phyloP scores from a whole-genome alignment of 257 asterid genomes.

The Dorcoceras hygrometricum region DNA sequence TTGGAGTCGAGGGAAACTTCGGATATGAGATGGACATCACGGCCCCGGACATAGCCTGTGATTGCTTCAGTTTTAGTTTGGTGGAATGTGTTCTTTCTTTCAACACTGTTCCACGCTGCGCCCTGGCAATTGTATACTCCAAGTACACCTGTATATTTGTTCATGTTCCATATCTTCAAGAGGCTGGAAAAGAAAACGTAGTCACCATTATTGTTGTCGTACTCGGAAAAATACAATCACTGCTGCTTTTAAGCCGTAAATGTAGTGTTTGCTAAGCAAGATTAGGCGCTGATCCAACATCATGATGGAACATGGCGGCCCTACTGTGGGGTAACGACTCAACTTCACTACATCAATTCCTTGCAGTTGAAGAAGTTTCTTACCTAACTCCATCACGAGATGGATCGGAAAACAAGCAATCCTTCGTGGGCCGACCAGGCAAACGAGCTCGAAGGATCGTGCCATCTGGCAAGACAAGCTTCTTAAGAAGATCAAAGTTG shows the following conservation, averaged over 20 bases:
- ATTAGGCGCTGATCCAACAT: not conserved
- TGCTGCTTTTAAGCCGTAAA: no score
- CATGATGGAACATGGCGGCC: not conserved
- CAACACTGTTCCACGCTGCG: slow-evolving; percentile 74
- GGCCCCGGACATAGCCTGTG: slow-evolving; percentile 59
- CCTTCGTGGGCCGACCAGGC: slow-evolving; percentile 92
- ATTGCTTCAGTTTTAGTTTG: slow-evolving; percentile 50
- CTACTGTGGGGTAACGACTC: not conserved
- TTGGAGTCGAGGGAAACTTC: slow-evolving; percentile 48
- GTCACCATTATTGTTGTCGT: not conserved
- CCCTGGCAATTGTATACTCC: slow-evolving; percentile 95
- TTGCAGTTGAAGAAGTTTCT: not conserved
- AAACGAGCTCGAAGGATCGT: slow-evolving; percentile 77
- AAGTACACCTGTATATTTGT: slow-evolving; percentile 69
- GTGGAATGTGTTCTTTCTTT: slow-evolving; percentile 78
- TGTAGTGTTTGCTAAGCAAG: no score
- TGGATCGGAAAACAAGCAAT: slow-evolving; percentile 84
- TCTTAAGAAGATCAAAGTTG: slow-evolving; percentile 71
- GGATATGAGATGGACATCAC: slow-evolving; percentile 66
- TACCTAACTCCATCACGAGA: slow-evolving; percentile 91
- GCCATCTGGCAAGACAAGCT: slow-evolving; percentile 83
- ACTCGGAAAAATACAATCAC: no score
- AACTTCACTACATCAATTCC: not conserved
- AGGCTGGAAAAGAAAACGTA: slow-evolving; percentile 35
- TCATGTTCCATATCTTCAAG: slow-evolving; percentile 92